phyloP scores from a whole-genome alignment of 306 rosid species.

The Ormosia emarginata region DNA sequence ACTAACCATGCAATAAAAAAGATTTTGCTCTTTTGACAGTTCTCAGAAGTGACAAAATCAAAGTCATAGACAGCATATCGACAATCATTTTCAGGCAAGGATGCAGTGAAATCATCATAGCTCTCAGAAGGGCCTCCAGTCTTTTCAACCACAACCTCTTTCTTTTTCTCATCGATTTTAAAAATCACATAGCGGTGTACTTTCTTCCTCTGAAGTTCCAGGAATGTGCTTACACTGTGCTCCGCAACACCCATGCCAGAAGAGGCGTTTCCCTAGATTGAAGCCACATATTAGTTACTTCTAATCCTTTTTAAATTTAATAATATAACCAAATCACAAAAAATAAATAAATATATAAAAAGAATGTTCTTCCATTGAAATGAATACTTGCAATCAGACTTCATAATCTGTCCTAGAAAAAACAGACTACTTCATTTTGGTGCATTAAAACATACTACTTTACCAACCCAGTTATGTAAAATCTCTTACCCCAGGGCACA shows the following conservation, averaged over 20 bases:
- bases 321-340: neutral
- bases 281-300: constrained; percentile 18
- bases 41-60: constrained; percentile 73
- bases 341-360: neutral
- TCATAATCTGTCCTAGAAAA: neutral
- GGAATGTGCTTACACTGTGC: constrained; percentile 54
- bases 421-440: neutral
- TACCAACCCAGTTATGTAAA: neutral
- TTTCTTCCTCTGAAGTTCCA: constrained; percentile 81
- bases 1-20: constrained; percentile 77
- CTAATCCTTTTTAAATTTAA: neutral
- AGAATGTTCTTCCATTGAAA: neutral
- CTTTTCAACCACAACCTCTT: constrained; percentile 79
- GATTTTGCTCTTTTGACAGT: constrained; percentile 82
- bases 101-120: constrained; percentile 71
- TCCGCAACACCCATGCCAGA: constrained; percentile 84
- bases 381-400: neutral
- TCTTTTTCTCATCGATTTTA: constrained; percentile 76
- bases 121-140: constrained; percentile 78
- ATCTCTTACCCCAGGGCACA: neutral
- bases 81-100: constrained; percentile 81
- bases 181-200: constrained; percentile 72
- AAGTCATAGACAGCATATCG: constrained; percentile 76
- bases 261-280: constrained; percentile 54
- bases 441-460: neutral